A percentile compares a stretch with the other conserved stretches of the same genome.
Evolutionary conservation across 1,284 basidiomycete genomes (phyloP).

Genomic region (Fomitopsis pinicola): DNA sequence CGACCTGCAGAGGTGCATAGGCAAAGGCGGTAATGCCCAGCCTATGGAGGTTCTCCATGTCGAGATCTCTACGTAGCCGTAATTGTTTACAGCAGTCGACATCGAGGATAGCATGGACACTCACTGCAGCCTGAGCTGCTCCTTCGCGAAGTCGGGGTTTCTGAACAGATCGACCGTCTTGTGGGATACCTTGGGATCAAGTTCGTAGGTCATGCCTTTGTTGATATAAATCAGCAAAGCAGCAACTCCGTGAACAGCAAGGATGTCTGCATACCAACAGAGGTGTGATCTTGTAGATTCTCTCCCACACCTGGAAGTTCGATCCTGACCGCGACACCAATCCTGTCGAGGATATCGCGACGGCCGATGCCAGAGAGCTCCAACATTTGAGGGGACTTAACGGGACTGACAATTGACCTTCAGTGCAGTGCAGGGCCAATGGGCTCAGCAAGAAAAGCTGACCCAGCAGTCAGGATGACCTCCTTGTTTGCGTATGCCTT

Average conservation of each 20-base stretch:
- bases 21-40: constrained; percentile 6
- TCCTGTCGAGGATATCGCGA: constrained; percentile 22
- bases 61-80: constrained; percentile 2
- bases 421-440: not conserved
- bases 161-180: constrained; percentile 9
- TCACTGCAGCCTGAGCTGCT: constrained; percentile 10
- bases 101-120: not conserved
- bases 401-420: constrained; percentile 8
- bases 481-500: constrained; percentile 19
- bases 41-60: constrained; percentile 7
- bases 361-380: constrained; percentile 38
- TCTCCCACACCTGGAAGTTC: constrained; percentile 30
- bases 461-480: constrained; percentile 24
- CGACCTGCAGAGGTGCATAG: constrained; percentile 7
- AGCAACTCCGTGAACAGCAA: not conserved
- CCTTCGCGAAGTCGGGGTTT: constrained; percentile 8
- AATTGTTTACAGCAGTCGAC: not conserved
- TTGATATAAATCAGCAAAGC: no score
- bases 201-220: constrained; percentile 8
- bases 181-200: constrained; percentile 2
- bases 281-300: constrained; percentile 34
- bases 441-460: not conserved
- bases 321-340: constrained; percentile 24
- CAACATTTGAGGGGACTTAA: constrained; percentile 32
- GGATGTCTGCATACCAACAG: constrained; percentile 2